Base-by-base conservation (phyloP, 2,329 filamentous ascomycete species). In the Phialophora tarda region DNA sequence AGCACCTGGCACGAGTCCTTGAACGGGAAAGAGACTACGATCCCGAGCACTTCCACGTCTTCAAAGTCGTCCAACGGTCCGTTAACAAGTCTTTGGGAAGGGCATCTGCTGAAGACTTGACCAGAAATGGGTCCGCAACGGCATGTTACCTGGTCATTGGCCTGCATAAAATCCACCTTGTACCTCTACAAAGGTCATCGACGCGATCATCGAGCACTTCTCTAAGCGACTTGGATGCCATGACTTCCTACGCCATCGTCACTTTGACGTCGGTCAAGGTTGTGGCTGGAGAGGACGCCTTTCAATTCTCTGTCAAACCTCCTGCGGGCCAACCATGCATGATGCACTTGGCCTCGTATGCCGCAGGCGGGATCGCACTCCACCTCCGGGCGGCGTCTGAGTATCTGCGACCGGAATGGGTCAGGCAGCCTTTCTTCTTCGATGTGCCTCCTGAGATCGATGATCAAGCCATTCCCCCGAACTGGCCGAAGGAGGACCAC, bases 11-110 rank as follows among this genome's bases (percentile, higher is more conserved):
- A 23, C 81, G 86, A 47, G 82, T 86, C 61, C 79, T 91, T 24
- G 88, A 91, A 73, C 82, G 85, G 64, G 87, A 89, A 69, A 82
- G 85, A 63, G 89, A 91, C 75, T 91, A 91, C 74, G 87, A 90
- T 70, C 86, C 88, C 34, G 80, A 84, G 32, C 85, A 86, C 68
- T 91, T 90, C 75, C 85, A 85, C 68, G 85, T 91, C 71, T 91
- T 89, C 78, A 86, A 88, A 67, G 88, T 90, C 8, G 86, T 90
- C 28, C 85, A 89, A 73, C 84, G 88, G 68, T 82, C 85, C n/a
- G 78, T 82, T 12, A 81, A 81, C 70, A 89, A 88, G 76, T 80
- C 82, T 21, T 78, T 80, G 34, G 80, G 81, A 38, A 81, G 85
- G 62, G 83, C 86, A 2, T 89, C 89, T 7, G 84, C 85, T 17